Percentiles rank a stretch among this genome's conserved stretches.
Evolutionary conservation across 2,329 filamentous ascomycete species (phyloP).

Genomic region (Claviceps quebecensis): DNA sequence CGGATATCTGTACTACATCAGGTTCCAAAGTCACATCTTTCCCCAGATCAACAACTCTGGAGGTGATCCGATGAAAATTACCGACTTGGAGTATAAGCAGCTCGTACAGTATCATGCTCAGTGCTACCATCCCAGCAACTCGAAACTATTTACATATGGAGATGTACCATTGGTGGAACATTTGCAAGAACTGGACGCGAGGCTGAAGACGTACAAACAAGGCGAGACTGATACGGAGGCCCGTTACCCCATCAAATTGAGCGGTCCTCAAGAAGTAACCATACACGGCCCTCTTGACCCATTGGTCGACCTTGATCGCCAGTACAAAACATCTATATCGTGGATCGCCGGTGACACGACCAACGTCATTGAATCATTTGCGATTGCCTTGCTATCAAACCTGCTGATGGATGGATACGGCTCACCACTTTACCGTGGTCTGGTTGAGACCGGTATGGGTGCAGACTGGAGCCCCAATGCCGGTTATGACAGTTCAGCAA

Average conservation of each 20-base stretch:
- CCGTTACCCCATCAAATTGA: constrained; percentile 61
- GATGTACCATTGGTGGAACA: constrained; percentile 79
- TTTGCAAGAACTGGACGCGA: constrained; percentile 61
- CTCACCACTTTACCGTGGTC: constrained; percentile 75
- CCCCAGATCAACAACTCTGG: constrained; percentile 93
- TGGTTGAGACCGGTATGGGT: constrained; percentile 82
- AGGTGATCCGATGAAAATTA: constrained; percentile 91
- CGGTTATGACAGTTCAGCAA: constrained; percentile 71
- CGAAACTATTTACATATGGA: constrained; percentile 90
- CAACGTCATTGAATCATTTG: constrained; percentile 79
- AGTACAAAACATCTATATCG: constrained; percentile 86
- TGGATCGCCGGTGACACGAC: constrained; percentile 80
- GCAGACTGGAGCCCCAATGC: constrained; percentile 92
- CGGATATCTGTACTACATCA: constrained; percentile 89
- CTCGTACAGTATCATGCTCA: constrained; percentile 76
- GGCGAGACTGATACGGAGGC: constrained; percentile 58
- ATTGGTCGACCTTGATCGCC: constrained; percentile 69
- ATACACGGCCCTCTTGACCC: constrained; percentile 76
- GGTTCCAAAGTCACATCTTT: constrained; percentile 88
- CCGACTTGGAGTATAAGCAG: constrained; percentile 83
- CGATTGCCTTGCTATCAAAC: constrained; percentile 66
- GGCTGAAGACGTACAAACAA: constrained; percentile 59
- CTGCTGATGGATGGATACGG: constrained; percentile 89
- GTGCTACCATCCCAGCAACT: constrained; percentile 96
- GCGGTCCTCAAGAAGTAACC: constrained; percentile 53